phyloP scores from a whole-genome alignment of 2,329 filamentous ascomycete genomes.

The Magnaporthales sp. region DNA sequence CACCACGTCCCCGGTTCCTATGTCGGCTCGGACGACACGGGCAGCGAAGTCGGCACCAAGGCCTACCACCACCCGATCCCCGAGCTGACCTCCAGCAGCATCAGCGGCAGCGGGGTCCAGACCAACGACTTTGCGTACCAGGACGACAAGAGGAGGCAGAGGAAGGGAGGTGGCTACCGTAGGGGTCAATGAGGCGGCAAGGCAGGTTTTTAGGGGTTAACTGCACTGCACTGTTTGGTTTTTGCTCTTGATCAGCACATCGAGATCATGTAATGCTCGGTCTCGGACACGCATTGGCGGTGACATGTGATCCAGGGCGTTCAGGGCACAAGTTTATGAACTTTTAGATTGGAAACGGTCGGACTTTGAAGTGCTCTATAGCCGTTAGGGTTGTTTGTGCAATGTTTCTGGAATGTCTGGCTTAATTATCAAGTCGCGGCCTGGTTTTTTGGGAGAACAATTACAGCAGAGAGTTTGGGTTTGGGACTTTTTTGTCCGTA shows the following conservation, averaged over 20 bases:
- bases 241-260: background rate
- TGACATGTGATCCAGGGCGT: background rate
- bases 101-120: constrained; percentile 20
- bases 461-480: background rate
- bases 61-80: constrained; percentile 48
- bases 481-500: background rate
- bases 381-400: background rate
- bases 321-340: background rate
- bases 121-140: constrained; percentile 26
- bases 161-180: constrained; percentile 19
- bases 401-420: background rate
- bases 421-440: background rate
- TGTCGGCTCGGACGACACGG: constrained; percentile 27
- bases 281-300: too few species aligned
- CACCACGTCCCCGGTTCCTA: constrained; percentile 25
- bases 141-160: constrained; percentile 34
- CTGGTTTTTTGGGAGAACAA: background rate
- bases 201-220: background rate
- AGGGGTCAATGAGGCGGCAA: background rate
- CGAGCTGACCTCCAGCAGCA: constrained; percentile 29
- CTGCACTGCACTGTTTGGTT: background rate
- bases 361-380: background rate
- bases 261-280: too few species aligned
- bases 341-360: background rate
- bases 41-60: constrained; percentile 46